phyloP scores from a whole-genome alignment of 441 rosid genomes.

The Arabidopsis lyrata region DNA sequence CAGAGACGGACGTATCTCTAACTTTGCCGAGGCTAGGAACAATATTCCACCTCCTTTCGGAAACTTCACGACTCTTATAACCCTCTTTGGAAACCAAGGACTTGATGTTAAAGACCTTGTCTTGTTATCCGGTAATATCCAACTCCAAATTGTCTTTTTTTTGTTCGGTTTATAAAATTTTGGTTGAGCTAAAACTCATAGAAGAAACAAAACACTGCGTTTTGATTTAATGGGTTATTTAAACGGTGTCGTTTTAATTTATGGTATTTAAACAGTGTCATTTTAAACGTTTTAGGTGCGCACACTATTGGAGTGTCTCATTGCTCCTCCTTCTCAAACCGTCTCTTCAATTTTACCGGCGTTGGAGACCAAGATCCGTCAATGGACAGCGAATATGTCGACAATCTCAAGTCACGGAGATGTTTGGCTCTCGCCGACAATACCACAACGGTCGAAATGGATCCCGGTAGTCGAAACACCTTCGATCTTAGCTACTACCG shows the following conservation, averaged over 20 bases:
- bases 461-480: constrained; percentile 80
- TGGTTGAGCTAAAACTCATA: not conserved
- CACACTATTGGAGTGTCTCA: constrained; percentile 82
- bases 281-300: constrained; percentile 58
- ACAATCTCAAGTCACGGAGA: constrained; percentile 63
- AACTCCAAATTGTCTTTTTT: not conserved
- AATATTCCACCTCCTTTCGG: constrained; percentile 64
- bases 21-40: constrained; percentile 49
- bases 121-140: constrained; percentile 59
- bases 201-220: not conserved
- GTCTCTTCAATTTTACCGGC: constrained; percentile 74
- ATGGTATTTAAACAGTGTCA: not conserved
- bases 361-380: constrained; percentile 63
- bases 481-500: constrained; percentile 75
- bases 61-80: constrained; percentile 64
- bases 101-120: constrained; percentile 75
- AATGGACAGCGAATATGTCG: constrained; percentile 71
- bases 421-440: constrained; percentile 59
- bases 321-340: constrained; percentile 61
- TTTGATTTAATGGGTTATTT: not conserved
- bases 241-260: not conserved
- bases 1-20: constrained; percentile 72
- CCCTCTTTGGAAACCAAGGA: constrained; percentile 60
- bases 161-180: constrained; percentile 19
- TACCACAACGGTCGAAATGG: constrained; percentile 72